These are phyloP conservation scores for Suhomyces sp. DNA, from an alignment of 805 yeast genomes.

Conservation along the genomic window DNA sequence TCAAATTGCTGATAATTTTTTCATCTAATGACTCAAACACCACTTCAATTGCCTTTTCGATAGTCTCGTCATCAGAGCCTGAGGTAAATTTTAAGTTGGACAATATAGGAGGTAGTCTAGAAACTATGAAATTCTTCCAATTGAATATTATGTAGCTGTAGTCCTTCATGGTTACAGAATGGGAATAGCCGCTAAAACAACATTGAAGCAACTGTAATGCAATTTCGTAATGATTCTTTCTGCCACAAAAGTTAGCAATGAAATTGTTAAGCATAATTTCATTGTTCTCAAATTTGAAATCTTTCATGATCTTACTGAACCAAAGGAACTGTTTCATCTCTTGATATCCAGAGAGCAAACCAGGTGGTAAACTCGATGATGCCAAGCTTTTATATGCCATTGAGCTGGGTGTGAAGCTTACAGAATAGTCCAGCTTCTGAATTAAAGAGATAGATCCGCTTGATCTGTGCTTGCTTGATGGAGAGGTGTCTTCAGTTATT, in stretches of 20 bases:
- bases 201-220: slow-evolving; percentile 18
- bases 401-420: neutral
- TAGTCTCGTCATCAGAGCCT: slow-evolving; percentile 10
- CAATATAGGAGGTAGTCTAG: slow-evolving; percentile 27
- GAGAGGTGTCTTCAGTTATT: neutral
- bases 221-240: slow-evolving; percentile 11
- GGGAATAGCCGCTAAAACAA: slow-evolving; percentile 20
- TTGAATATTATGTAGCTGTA: slow-evolving; percentile 26
- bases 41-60: slow-evolving; percentile 16
- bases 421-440: too few species aligned
- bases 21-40: slow-evolving; percentile 12
- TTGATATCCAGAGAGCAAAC: slow-evolving; percentile 1
- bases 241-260: slow-evolving; percentile 8
- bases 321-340: slow-evolving; percentile 26
- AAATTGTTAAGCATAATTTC: slow-evolving; percentile 12
- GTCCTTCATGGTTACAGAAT: slow-evolving; percentile 18
- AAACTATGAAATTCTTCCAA: slow-evolving; percentile 34
- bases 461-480: neutral
- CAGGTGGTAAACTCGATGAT: neutral
- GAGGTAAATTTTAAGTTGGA: slow-evolving; percentile 14
- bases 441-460: neutral
- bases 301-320: slow-evolving; percentile 23
- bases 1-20: neutral
- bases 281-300: slow-evolving; percentile 20
- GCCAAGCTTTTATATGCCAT: neutral